phyloP scores from a whole-genome alignment of 495 filamentous ascomycete species.

The Penicillium paxilli region DNA sequence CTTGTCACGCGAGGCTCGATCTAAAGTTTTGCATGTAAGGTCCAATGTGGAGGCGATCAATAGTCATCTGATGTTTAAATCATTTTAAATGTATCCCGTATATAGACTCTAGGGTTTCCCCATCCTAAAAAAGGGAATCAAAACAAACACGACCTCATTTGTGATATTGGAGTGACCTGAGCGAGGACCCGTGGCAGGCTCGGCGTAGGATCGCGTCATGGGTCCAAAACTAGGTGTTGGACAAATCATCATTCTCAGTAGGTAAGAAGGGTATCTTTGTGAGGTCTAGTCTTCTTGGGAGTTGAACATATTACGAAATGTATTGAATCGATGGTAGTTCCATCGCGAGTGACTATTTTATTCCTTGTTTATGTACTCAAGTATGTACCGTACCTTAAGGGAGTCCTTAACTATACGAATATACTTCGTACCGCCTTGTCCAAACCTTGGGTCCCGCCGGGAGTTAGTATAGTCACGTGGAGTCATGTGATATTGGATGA shows the following conservation, averaged over 20 bases:
- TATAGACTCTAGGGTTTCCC: background rate
- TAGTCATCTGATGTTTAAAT: background rate
- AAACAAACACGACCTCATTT: background rate
- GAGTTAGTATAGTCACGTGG: background rate
- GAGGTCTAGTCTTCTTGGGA: background rate
- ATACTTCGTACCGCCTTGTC: slow-evolving; percentile 14
- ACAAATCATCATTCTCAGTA: slow-evolving; percentile 13
- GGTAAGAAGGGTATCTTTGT: slow-evolving; percentile 26
- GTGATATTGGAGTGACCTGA: background rate
- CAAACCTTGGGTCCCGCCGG: too few relatives aligned
- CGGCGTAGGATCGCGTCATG: background rate
- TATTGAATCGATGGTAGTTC: too few relatives aligned
- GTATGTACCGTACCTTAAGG: too few relatives aligned
- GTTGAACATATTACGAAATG: background rate
- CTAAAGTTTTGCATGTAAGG: background rate
- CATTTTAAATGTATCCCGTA: too few relatives aligned
- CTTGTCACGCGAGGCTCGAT: slow-evolving; percentile 3
- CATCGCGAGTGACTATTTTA: background rate
- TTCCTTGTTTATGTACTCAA: background rate
- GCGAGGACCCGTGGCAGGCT: background rate
- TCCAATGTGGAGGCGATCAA: background rate
- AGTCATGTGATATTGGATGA: slow-evolving; percentile 5
- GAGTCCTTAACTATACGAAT: slow-evolving; percentile 5
- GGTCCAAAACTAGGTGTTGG: background rate
- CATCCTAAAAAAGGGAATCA: background rate